These are phyloP conservation scores for Fusarium luffae DNA, from an alignment of 2,329 filamentous ascomycete species.

Conservation along the genomic window DNA sequence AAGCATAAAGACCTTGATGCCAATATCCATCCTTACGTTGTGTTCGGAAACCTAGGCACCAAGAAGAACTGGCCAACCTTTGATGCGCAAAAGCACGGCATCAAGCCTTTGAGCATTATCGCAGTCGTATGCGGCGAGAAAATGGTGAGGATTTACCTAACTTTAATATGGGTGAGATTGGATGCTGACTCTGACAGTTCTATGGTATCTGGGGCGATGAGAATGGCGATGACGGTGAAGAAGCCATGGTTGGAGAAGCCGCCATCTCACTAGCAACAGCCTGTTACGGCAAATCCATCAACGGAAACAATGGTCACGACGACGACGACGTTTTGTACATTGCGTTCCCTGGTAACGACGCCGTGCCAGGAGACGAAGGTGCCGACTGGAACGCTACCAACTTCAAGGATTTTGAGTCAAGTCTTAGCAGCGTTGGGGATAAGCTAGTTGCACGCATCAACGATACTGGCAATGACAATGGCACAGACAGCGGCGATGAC, in stretches of 20 bases:
- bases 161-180: background rate
- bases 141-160: conserved; percentile 48
- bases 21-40: conserved; percentile 64
- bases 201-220: conserved; percentile 72
- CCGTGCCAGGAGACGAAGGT: conserved; percentile 64
- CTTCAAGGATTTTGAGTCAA: conserved; percentile 63
- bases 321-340: conserved; percentile 70
- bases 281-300: conserved; percentile 65
- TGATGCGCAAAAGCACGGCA: conserved; percentile 54
- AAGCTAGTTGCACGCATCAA: conserved; percentile 56
- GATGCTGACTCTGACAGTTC: conserved; percentile 48
- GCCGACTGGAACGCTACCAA: conserved; percentile 66
- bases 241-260: conserved; percentile 65
- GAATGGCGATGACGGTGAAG: conserved; percentile 63
- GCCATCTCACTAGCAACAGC: conserved; percentile 67
- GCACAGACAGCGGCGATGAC: background rate
- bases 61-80: conserved; percentile 52
- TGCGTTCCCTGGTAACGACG: conserved; percentile 66
- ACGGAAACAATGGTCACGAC: conserved; percentile 66
- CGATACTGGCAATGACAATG: conserved; percentile 8
- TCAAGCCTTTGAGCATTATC: conserved; percentile 65
- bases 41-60: conserved; percentile 61
- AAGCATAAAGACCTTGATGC: conserved; percentile 59
- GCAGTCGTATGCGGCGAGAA: conserved; percentile 64
- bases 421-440: conserved; percentile 63